Base-by-base conservation (phyloP, 192 early-diverging fungal species). In the Coemansia sp. region DNA sequence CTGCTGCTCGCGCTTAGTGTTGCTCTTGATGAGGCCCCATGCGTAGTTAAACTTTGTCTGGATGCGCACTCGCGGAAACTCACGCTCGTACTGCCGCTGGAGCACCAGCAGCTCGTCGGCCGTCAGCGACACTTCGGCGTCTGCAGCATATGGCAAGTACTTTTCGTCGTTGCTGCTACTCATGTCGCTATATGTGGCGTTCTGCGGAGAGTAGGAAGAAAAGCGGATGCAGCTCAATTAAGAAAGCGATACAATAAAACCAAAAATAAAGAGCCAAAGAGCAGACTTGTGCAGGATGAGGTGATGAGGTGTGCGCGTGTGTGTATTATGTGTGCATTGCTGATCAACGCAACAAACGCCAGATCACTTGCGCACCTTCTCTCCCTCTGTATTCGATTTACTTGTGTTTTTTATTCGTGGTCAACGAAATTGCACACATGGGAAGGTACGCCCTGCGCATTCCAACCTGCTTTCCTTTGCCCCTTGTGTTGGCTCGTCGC, bases 21-120 rank as follows among this genome's bases (percentile, higher is more conserved):
- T 82, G 65, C 86, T 87, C 72, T 86, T 87, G 66, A 93, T 86
- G 35, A 95, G 84, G 0, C 90, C 93, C 93, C 95, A 98, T 1
- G 96, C 93, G 66, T 91, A 94, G 83, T 98, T 95, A 83, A 98
- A 98, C 71, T 94, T 95, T 52, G 91, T 94, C 78, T 98, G 96
- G 21, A 87, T 80, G 69, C 88, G 82, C 22, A 83, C 78, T 59
- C 87, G 77, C 44, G 85, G 74, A 21, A 76, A 69, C 66, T 90
- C 88, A 58, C 88, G 81, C 54, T 90, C 80, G 72, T 83, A 90
- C 60, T 91, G 88, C 67, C 84, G 83, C 53, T 74, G 76, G 22
- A 92, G 77, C 11, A 92, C 86, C 4, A 58, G 63, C n/a, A 81
- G 56, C 63, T 81, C 79, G 8, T 53, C 72, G 11, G 62, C 55